Base-by-base conservation (phyloP, 2,329 filamentous ascomycete species). In the Aspergillus ustus region DNA sequence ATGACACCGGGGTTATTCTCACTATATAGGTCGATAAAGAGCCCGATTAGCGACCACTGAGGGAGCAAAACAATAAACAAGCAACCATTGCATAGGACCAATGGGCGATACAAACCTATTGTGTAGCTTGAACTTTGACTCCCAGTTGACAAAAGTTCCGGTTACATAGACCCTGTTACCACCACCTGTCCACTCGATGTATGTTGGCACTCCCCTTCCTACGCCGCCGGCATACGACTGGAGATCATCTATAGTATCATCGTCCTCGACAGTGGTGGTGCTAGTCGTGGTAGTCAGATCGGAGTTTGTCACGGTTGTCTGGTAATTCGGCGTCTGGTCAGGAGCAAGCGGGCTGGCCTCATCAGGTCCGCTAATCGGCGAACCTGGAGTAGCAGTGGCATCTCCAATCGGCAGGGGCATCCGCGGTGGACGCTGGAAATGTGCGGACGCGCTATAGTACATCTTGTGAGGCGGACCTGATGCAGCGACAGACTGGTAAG, bases 131-230 rank as follows among this genome's bases (percentile, higher is more conserved):
- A 93, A 96, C 80, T 98, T 98, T 75, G 91, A 90, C 78, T 96
- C 93, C 95, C 95, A 99, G 75, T 94, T 91, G 70, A 96, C 96
- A 74, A 98, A 97, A 20, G 95, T 98, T 67, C 94, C 94, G 0
- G 95, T 99, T 50, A 99, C 93, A 76, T 97, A 99, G 66, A 98
- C 88, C 78, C 93, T 96, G 61, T 96, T 91, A 61, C 91, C 93
- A 56, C 88, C 87, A 8, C 87, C 85, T 67, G 85, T 86, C 95
- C 95, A 99, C 78, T 96, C 91, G 61, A 99, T 87, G 61, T 86
- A 82, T 1, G 92, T 96, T 2, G 92, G 91, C 46, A 98, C 91
- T 7, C 91, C 91, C 44, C 91, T 90, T 64, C 89, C 86, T 19
- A 87, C 88, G 77, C 89, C 90, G 70, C 91, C 87, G 20, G 80